Conservation (phyloP, 345 rosid species). For the Populus pruinosa region DNA sequence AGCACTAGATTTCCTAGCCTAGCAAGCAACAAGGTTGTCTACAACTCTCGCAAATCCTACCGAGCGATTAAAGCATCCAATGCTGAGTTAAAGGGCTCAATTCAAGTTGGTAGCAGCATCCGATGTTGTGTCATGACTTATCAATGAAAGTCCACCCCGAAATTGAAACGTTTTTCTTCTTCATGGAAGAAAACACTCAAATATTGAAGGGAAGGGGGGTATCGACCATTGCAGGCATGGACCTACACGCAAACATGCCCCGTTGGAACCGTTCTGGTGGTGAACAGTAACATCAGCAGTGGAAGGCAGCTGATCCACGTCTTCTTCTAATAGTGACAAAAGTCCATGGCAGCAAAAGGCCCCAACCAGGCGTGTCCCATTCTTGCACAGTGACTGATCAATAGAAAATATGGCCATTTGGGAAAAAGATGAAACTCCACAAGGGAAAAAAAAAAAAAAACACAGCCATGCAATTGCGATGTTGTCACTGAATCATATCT, state of each 20-base stretch:
- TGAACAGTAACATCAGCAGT: neutral
- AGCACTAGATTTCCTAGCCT: neutral
- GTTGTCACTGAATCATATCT: conserved; percentile 11
- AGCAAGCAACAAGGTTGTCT: neutral
- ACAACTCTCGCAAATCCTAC: neutral
- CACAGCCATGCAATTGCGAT: conserved; percentile 1
- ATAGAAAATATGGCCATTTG: neutral
- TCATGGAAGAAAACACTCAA: neutral
- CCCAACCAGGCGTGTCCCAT: conserved; percentile 3
- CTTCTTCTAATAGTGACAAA: conserved; percentile 6
- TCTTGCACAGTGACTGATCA: neutral
- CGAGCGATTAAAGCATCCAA: conserved; percentile 6
- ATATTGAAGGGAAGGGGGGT: neutral
- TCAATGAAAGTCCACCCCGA: neutral
- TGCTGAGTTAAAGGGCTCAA: conserved; percentile 1
- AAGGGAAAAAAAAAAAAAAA: neutral
- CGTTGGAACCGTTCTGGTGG: neutral
- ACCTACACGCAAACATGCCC: neutral
- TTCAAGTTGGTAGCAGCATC: conserved; percentile 6
- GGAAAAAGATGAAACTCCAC: neutral
- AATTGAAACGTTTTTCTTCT: neutral
- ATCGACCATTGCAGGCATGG: neutral
- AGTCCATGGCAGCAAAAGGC: conserved; percentile 14
- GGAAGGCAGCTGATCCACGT: neutral
- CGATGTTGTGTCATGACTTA: neutral